Evolutionary conservation across 2,329 filamentous ascomycete species (phyloP), one percentile per base, ranked within the genome.

Genomic region (Apiospora phragmitis): DNA sequence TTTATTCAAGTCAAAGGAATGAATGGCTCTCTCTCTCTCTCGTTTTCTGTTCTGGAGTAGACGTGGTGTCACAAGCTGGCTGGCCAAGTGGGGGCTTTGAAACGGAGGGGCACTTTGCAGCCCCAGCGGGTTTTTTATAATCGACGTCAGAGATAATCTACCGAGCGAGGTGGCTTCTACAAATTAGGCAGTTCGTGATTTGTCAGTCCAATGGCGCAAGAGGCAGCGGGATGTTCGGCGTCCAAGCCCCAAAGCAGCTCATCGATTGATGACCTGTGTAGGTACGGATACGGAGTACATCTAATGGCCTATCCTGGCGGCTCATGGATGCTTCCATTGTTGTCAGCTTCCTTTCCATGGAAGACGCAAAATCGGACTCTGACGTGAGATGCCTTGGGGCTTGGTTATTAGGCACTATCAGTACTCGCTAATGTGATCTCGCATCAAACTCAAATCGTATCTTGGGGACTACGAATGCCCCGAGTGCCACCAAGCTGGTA

Each of bases 181-280:
- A 8, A 21, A 47, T 35, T 16, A 21, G 29, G 51, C 16, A 42
- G 35, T 42, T 42, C 42, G 32, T 66, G 68, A 69, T 69, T 69
- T 69, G 68, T 69, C 68, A 69, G 68, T 43, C 42, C 32, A 62
- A 69, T 69, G 67, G 67, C 67, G 67, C 26, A 69, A 69, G 11
- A n/a, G 47, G 35, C 18, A 62, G 49, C 43, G 43, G 43, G 16
- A 45, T 18, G 43, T 45, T 45, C 43, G 43, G 68, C 26, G 41
- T 62, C 55, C 18, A 62, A 35, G 55, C 51, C 51, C 32, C 51
- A 55, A 55, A 55, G 32, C 51, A 21, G 47, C 26, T 21, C 14
- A 51, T 51, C 9, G 47, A 51, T 16, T 55, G 49, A 55, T 29
- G 5, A 45, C 43, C 4, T 45, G 18, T 21, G 2, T 6, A 21